These are phyloP conservation scores for Glycine latifolia DNA, from an alignment of 306 rosid species.

Conservation along the genomic window DNA sequence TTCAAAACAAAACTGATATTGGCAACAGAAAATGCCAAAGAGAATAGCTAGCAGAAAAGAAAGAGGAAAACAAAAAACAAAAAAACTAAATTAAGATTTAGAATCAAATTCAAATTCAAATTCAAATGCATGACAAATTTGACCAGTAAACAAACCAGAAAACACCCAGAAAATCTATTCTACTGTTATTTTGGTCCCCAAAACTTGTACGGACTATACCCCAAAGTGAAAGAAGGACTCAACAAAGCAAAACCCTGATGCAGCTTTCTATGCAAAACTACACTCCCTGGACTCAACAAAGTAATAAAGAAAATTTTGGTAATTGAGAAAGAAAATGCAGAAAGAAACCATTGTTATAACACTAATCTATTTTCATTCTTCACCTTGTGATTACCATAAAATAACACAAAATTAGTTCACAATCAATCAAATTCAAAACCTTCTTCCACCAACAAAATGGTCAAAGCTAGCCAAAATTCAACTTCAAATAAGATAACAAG, in stretches of 20 bases:
- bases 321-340: neutral
- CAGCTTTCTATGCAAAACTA: too few species aligned
- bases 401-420: neutral
- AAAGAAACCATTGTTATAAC: neutral
- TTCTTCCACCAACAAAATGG: too few species aligned
- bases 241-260: too few species aligned
- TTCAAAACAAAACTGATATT: constrained; percentile 11
- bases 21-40: neutral
- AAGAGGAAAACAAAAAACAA: neutral
- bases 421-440: too few species aligned
- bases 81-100: neutral
- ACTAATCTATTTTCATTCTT: neutral
- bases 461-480: too few species aligned
- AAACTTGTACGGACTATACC: neutral
- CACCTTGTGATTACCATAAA: neutral
- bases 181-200: neutral
- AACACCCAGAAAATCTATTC: neutral
- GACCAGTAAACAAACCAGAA: neutral
- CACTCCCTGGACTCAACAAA: neutral
- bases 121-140: neutral
- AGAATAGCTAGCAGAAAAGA: neutral
- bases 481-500: neutral
- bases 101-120: neutral
- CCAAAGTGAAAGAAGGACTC: neutral
- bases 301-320: too few species aligned